Evolutionary conservation across 2,329 filamentous ascomycete genomes (phyloP).

Genomic region (Fusarium sp.): DNA sequence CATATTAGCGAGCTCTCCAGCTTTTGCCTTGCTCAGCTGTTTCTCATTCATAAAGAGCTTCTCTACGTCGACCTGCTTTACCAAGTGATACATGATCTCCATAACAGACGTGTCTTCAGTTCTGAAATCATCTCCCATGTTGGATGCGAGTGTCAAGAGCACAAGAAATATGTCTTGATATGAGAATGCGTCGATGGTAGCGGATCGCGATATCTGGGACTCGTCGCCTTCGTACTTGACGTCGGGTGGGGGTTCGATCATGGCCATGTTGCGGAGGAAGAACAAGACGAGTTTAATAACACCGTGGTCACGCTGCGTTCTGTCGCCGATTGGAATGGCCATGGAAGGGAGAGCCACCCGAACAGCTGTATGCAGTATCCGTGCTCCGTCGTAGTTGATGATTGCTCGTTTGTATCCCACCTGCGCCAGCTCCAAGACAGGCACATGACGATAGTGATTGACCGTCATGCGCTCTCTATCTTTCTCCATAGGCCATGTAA

Average conservation of each 20-base stretch:
- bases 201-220: conserved; percentile 85
- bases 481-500: conserved; percentile 93
- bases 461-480: conserved; percentile 83
- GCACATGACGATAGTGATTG: conserved; percentile 91
- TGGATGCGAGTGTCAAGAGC: conserved; percentile 86
- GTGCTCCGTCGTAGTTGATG: conserved; percentile 80
- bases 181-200: conserved; percentile 87
- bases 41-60: conserved; percentile 86
- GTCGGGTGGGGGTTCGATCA: conserved; percentile 79
- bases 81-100: conserved; percentile 89
- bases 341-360: conserved; percentile 86
- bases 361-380: conserved; percentile 82
- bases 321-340: conserved; percentile 78
- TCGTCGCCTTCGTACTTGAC: conserved; percentile 87
- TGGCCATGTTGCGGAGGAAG: conserved; percentile 86
- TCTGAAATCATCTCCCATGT: conserved; percentile 92
- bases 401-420: conserved; percentile 89
- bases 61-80: conserved; percentile 86
- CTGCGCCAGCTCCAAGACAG: conserved; percentile 88
- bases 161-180: conserved; percentile 90
- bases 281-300: conserved; percentile 92
- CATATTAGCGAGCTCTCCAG: conserved; percentile 76
- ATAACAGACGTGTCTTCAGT: conserved; percentile 88
- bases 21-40: conserved; percentile 73
- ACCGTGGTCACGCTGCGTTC: conserved; percentile 82